A percentile compares a stretch with the other conserved stretches of the same genome.
Conservation (phyloP, 2,329 filamentous ascomycete genomes). For the Trichoderma gracile region DNA sequence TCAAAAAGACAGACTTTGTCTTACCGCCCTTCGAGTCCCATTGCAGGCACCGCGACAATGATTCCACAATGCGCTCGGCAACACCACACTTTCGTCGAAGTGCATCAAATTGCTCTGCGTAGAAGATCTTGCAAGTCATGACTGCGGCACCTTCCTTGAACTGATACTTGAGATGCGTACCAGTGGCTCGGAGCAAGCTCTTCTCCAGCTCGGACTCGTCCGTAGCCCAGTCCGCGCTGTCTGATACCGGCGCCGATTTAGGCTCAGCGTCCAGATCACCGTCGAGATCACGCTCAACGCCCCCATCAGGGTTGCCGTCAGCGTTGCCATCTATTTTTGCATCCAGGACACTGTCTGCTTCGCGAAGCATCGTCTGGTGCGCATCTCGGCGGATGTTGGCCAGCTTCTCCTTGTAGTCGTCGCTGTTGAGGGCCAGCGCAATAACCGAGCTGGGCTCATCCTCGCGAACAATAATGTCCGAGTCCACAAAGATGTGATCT, state of each 20-base stretch:
- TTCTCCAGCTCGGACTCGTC: constrained; percentile 78
- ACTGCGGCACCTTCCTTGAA: constrained; percentile 92
- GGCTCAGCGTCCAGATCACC: constrained; percentile 33
- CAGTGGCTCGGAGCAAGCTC: constrained; percentile 78
- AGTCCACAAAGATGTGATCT: constrained; percentile 96
- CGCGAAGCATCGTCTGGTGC: constrained; percentile 45
- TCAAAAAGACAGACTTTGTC: constrained; percentile 95
- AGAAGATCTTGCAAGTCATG: constrained; percentile 98
- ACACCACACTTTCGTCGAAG: constrained; percentile 90
- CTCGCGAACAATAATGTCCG: constrained; percentile 93
- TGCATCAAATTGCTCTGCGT: constrained; percentile 96
- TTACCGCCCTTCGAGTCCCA: constrained; percentile 99
- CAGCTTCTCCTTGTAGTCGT: constrained; percentile 83
- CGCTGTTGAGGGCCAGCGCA: constrained; percentile 84
- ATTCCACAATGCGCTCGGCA: constrained; percentile 91
- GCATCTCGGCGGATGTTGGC: constrained; percentile 61
- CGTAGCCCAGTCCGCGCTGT: constrained; percentile 43
- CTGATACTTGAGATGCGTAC: constrained; percentile 93
- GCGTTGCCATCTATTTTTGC: constrained; percentile 45
- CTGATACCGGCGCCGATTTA: constrained; percentile 38
- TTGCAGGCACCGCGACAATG: constrained; percentile 89
- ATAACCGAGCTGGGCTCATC: constrained; percentile 97
- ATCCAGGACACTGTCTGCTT: constrained; percentile 35
- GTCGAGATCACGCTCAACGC: constrained; percentile 42
- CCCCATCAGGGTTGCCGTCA: constrained; percentile 43